phyloP scores from a whole-genome alignment of 1,284 basidiomycete species.

The Cryptococcus floricola region DNA sequence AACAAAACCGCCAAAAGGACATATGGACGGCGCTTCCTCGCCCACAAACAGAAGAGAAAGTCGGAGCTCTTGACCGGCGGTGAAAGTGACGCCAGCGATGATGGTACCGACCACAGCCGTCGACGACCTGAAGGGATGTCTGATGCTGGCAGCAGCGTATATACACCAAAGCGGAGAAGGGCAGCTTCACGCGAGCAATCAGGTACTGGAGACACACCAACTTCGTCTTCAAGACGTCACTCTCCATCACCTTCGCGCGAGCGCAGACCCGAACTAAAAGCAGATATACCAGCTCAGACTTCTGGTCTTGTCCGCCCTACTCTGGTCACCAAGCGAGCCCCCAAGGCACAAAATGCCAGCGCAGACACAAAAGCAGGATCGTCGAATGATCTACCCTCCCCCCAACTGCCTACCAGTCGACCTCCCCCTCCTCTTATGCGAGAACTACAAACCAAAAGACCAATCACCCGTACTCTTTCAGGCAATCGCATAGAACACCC shows the following conservation, averaged over 20 bases:
- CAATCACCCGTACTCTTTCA: neutral
- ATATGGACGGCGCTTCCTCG: conserved; percentile 11
- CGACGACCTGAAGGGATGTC: neutral
- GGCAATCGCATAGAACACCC: conserved; percentile 15
- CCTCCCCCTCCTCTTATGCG: neutral
- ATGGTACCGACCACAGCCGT: neutral
- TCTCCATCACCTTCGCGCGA: no score
- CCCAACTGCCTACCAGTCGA: no score
- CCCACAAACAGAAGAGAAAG: conserved; percentile 14
- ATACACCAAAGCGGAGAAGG: neutral
- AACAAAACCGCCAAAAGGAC: conserved; percentile 3
- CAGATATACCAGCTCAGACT: no score
- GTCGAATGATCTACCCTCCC: no score
- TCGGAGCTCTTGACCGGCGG: conserved; percentile 1
- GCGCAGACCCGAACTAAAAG: no score
- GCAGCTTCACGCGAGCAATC: neutral
- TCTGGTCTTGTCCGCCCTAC: no score
- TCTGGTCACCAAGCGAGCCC: no score
- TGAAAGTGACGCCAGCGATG: conserved; percentile 3
- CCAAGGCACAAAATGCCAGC: no score
- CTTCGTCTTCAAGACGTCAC: neutral
- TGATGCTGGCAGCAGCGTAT: neutral
- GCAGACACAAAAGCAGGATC: no score
- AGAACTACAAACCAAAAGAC: neutral
- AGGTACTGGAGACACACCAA: neutral